phyloP scores from a whole-genome alignment of 2,329 filamentous ascomycete genomes.

The Huntiella moniliformis region DNA sequence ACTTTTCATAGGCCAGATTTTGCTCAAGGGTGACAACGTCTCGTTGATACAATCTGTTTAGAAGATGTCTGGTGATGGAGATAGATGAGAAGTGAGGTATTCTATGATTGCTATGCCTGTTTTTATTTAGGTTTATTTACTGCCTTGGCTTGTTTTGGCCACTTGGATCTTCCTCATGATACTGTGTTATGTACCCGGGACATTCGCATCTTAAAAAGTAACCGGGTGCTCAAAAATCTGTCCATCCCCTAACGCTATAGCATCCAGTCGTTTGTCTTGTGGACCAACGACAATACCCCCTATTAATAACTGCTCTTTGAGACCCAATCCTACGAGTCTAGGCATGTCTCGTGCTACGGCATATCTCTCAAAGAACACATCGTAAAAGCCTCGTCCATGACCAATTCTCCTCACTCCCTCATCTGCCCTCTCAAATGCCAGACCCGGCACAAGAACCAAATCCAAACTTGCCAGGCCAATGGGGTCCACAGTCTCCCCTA shows the following conservation, averaged over 20 bases:
- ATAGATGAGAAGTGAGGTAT: background rate
- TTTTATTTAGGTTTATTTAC: constrained; percentile 11
- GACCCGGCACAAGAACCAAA: constrained; percentile 76
- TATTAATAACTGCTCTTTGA: constrained; percentile 29
- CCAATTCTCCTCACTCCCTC: constrained; percentile 53
- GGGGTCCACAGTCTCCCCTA: constrained; percentile 39
- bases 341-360: constrained; percentile 15
- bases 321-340: constrained; percentile 67
- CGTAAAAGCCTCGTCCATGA: constrained; percentile 94
- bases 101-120: constrained; percentile 1
- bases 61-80: background rate
- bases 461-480: constrained; percentile 43
- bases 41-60: constrained; percentile 46
- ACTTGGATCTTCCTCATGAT: constrained; percentile 1
- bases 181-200: background rate
- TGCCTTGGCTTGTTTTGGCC: constrained; percentile 1
- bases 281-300: background rate
- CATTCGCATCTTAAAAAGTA: background rate
- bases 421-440: constrained; percentile 61
- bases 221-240: constrained; percentile 3
- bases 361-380: constrained; percentile 73
- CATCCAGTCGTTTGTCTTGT: constrained; percentile 7
- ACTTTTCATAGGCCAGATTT: constrained; percentile 48
- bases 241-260: constrained; percentile 8
- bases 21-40: constrained; percentile 78